Base-by-base conservation (phyloP, 495 filamentous ascomycete genomes). In the Hypoxylon intermedium region DNA sequence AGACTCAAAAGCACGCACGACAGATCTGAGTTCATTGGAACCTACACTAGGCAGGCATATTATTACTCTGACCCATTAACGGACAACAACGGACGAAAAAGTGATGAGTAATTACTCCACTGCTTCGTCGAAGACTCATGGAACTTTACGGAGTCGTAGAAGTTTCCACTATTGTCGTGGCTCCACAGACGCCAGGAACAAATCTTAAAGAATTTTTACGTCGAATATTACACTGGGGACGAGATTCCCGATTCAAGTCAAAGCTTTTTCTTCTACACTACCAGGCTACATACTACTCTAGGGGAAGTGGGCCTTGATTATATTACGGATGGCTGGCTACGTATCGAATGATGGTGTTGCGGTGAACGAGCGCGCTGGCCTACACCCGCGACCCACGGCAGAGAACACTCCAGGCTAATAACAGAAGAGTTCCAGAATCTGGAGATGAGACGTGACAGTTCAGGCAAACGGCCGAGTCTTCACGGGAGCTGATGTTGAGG, bases 161-260 rank as follows among this genome's bases (percentile, higher is more conserved):
- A 51, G 56, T 60, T 55, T 60, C 56, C 55, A 53, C 51, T 56
- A 56, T 60, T 56, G 42, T 65, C 55, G 62, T 60, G 51, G 45
- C 56, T 65, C 62, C 62, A 65, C 56, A 52, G 36, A 60, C 34
- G 37, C 54, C 28, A 56, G 37, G 45, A 48, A 60, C 34, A 59
- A 55, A 65, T 65, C 51, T 56, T 45, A 53, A 56, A 21, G 55
- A 41, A 53, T 36, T 53, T 58, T 59, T 56, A 30, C 15, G 36
- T 65, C 46, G 62, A 46, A 65, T 60, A 65, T 65, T 65, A 59
- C 18, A 41, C 28, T 59, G 55, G 49, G 45, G 61, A 56, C 26
- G n/a, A 60, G 54, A 60, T 60, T 65, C 48, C n/a, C 40, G 51
- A 59, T 65, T 40, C 46, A 23, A 36, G 62, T 55, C 50, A 51